These are phyloP conservation scores for Globisporangium rhizosaccharum DNA, from an alignment of 352 stramenopile species.

Conservation along the genomic window DNA sequence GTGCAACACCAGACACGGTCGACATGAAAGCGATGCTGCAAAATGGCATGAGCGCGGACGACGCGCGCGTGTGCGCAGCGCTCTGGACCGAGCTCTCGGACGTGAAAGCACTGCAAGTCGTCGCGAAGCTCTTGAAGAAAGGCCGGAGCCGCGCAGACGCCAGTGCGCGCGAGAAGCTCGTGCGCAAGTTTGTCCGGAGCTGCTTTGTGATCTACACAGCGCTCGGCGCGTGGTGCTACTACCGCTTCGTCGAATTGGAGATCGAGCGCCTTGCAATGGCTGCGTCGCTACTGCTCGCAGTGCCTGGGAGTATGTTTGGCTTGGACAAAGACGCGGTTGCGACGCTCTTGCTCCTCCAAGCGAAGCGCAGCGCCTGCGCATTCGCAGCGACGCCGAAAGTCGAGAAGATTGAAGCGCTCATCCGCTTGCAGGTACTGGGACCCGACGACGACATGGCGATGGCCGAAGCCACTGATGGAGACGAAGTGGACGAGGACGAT, in stretches of 20 bases:
- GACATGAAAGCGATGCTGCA: slow-evolving; percentile 2
- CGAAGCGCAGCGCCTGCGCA: slow-evolving; percentile 30
- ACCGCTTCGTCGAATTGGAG: slow-evolving; percentile 67
- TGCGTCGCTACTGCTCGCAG: slow-evolving; percentile 41
- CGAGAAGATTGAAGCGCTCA: slow-evolving; percentile 48
- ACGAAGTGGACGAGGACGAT: slow-evolving; percentile 17
- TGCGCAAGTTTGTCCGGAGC: slow-evolving; percentile 49
- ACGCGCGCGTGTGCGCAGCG: slow-evolving; percentile 24
- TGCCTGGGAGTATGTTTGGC: slow-evolving; percentile 53
- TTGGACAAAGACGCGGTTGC: slow-evolving; percentile 47
- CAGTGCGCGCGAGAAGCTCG: slow-evolving; percentile 36
- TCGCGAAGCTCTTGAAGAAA: slow-evolving; percentile 46
- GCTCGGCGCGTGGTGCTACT: slow-evolving; percentile 73
- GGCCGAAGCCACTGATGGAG: slow-evolving; percentile 18
- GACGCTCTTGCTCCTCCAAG: slow-evolving; percentile 37
- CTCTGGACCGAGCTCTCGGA: slow-evolving; percentile 42
- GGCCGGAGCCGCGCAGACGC: slow-evolving; percentile 30
- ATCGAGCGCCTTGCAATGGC: slow-evolving; percentile 52
- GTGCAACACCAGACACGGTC: not conserved
- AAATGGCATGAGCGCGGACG: slow-evolving; percentile 4
- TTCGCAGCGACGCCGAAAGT: slow-evolving; percentile 56
- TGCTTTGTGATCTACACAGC: slow-evolving; percentile 56
- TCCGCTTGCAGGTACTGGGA: slow-evolving; percentile 30
- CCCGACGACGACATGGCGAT: slow-evolving; percentile 10
- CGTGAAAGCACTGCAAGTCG: slow-evolving; percentile 42